A percentile compares a stretch with the other conserved stretches of the same genome.
These are phyloP conservation scores for Syzygium oleosum DNA, from an alignment of 345 rosid genomes.

Conservation along the genomic window DNA sequence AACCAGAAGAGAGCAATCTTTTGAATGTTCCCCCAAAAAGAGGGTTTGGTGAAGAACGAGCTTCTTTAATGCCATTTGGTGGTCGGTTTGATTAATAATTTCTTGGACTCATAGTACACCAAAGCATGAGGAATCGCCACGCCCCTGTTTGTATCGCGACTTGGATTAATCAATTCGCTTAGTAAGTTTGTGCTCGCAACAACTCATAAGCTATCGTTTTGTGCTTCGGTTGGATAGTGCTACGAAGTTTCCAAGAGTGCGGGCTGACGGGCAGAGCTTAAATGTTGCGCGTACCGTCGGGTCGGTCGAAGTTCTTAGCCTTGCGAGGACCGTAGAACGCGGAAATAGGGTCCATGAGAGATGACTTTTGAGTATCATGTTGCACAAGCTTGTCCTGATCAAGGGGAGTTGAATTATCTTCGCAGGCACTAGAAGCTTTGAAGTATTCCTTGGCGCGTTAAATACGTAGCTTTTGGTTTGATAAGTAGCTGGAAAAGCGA, in stretches of 20 bases:
- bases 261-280: not conserved
- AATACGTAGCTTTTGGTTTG: not conserved
- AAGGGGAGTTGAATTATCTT: not conserved
- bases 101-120: not conserved
- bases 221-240: not conserved
- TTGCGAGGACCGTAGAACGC: not conserved
- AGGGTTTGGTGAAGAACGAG: not conserved
- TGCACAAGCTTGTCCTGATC: not conserved
- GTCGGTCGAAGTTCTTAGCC: not conserved
- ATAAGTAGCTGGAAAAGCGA: not conserved
- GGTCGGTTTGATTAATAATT: not conserved
- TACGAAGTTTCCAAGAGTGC: not conserved
- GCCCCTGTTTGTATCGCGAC: not conserved
- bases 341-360: not conserved
- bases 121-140: not conserved
- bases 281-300: not conserved
- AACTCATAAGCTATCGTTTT: not conserved
- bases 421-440: not conserved
- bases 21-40: not conserved
- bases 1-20: not conserved
- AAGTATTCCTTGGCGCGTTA: not conserved
- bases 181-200: not conserved
- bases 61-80: not conserved
- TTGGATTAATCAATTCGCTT: not conserved
- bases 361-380: not conserved